Percentiles rank a stretch among this genome's conserved stretches.
Evolutionary conservation across 2,329 filamentous ascomycete genomes (phyloP).

Genomic region (Verticillium nonalfalfae): DNA sequence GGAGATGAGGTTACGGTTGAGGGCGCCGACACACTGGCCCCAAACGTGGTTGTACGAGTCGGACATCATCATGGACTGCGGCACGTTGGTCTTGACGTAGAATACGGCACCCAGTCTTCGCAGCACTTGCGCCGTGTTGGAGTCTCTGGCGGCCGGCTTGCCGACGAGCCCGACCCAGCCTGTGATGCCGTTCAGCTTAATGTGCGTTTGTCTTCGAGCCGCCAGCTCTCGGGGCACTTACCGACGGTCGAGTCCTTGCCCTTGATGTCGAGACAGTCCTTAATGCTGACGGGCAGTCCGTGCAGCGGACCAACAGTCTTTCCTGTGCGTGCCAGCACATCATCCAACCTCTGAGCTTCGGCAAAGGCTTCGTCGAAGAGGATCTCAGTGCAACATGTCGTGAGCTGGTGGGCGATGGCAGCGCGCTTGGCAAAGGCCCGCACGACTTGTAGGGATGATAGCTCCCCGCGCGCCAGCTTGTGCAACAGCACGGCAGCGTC

Average conservation of each 20-base stretch:
- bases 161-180: conserved; percentile 56
- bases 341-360: conserved; percentile 33
- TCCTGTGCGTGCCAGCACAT: conserved; percentile 24
- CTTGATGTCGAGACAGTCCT: conserved; percentile 14
- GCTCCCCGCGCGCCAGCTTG: conserved; percentile 18
- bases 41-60: conserved; percentile 30
- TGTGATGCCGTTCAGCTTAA: conserved; percentile 27
- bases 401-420: conserved; percentile 39
- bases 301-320: conserved; percentile 43
- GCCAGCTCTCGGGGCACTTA: neutral
- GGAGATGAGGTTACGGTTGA: conserved; percentile 28
- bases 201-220: too few relatives aligned
- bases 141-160: conserved; percentile 42
- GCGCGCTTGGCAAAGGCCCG: conserved; percentile 42
- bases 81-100: conserved; percentile 34
- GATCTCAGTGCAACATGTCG: conserved; percentile 19
- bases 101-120: conserved; percentile 31
- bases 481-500: conserved; percentile 21
- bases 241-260: conserved; percentile 50
- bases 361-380: conserved; percentile 27
- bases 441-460: conserved; percentile 24
- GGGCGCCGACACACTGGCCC: conserved; percentile 30
- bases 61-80: conserved; percentile 27
- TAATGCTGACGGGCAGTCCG: conserved; percentile 16
- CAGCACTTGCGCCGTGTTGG: conserved; percentile 34